These are phyloP conservation scores for Allium cepa DNA, from an alignment of 106 monocot species.

Conservation along the genomic window DNA sequence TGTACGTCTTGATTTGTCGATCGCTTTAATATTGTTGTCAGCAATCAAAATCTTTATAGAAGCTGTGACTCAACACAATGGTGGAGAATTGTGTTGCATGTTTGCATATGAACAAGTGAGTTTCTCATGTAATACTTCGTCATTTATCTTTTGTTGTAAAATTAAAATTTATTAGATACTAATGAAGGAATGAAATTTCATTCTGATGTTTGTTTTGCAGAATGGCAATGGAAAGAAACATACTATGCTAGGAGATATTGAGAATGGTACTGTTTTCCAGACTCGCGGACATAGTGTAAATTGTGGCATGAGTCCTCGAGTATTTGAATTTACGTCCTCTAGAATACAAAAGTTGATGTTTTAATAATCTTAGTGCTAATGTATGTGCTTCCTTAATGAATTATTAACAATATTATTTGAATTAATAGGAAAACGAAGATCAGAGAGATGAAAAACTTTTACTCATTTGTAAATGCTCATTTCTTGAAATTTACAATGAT, in stretches of 20 bases:
- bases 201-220: conserved; percentile 20
- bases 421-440: conserved; percentile 65
- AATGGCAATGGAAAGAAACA: conserved; percentile 98
- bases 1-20: no score
- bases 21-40: no score
- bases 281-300: conserved; percentile 58
- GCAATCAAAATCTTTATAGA: no score
- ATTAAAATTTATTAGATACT: no score
- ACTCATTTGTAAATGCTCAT: conserved; percentile 92
- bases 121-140: neutral
- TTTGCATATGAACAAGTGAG: conserved; percentile 97
- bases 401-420: neutral
- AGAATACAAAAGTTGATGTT: conserved; percentile 78
- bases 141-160: neutral
- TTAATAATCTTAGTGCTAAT: neutral
- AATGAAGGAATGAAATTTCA: neutral
- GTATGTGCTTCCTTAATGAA: neutral
- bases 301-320: conserved; percentile 89
- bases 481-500: conserved; percentile 93
- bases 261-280: conserved; percentile 38
- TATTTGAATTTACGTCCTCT: conserved; percentile 81
- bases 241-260: conserved; percentile 94
- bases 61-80: no score
- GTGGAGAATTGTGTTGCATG: conserved; percentile 94
- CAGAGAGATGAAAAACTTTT: conserved; percentile 69